Conservation (phyloP, 495 filamentous ascomycete genomes). For the Lichina pygmaea region DNA sequence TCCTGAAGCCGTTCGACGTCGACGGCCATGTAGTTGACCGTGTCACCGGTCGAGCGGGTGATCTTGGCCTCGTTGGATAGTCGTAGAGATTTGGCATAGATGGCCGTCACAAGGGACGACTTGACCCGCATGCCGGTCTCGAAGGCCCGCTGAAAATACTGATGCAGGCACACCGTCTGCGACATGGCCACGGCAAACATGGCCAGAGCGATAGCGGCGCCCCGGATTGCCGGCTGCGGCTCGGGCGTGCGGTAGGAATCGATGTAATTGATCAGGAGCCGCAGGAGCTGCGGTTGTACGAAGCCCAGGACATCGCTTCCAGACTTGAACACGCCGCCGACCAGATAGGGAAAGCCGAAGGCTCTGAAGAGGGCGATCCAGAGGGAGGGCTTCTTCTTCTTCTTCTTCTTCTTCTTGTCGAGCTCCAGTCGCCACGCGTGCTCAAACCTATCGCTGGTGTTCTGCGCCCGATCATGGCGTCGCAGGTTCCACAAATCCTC, state of each 20-base stretch:
- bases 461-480: slow-evolving; percentile 46
- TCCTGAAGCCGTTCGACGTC: slow-evolving; percentile 90
- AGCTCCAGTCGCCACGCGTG: slow-evolving; percentile 55
- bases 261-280: slow-evolving; percentile 64
- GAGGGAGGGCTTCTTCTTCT: slow-evolving; percentile 50
- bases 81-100: slow-evolving; percentile 72
- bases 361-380: slow-evolving; percentile 75
- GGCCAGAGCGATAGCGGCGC: slow-evolving; percentile 62
- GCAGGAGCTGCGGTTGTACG: slow-evolving; percentile 72
- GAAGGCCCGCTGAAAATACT: slow-evolving; percentile 90
- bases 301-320: slow-evolving; percentile 66
- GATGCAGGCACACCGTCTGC: slow-evolving; percentile 64
- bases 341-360: slow-evolving; percentile 61
- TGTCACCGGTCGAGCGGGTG: slow-evolving; percentile 86
- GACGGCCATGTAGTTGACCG: slow-evolving; percentile 97
- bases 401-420: slow-evolving; percentile 34
- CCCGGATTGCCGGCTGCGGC: slow-evolving; percentile 52
- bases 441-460: slow-evolving; percentile 38
- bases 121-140: slow-evolving; percentile 94
- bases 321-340: slow-evolving; percentile 60
- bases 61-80: slow-evolving; percentile 81
- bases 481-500: slow-evolving; percentile 92
- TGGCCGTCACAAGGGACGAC: slow-evolving; percentile 61
- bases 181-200: slow-evolving; percentile 78
- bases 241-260: slow-evolving; percentile 39